Conservation (phyloP, 2,329 filamentous ascomycete genomes). For the Orbilia quercus region DNA sequence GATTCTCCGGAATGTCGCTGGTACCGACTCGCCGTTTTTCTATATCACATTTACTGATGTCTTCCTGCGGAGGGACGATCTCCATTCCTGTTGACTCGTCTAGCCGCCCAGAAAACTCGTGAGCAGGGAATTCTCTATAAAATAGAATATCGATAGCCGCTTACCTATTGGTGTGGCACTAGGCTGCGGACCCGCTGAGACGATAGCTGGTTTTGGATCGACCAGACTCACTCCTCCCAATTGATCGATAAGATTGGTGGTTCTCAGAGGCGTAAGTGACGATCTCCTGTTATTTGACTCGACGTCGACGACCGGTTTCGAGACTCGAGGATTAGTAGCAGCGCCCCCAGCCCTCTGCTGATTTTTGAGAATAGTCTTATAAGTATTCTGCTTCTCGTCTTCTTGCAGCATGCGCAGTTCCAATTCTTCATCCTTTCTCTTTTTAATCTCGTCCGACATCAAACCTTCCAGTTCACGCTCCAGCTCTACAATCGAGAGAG, state of each 20-base stretch:
- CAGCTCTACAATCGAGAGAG: constrained; percentile 28
- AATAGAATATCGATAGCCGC: neutral
- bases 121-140: neutral
- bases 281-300: neutral
- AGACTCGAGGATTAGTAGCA: neutral
- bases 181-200: neutral
- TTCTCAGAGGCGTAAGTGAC: constrained; percentile 15
- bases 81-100: constrained; percentile 17
- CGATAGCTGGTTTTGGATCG: neutral
- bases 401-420: constrained; percentile 34
- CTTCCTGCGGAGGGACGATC: neutral
- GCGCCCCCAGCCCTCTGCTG: constrained; percentile 2
- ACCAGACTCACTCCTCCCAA: constrained; percentile 11
- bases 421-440: constrained; percentile 24
- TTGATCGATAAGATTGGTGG: constrained; percentile 2
- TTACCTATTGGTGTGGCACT: constrained; percentile 8
- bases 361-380: constrained; percentile 18
- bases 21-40: constrained; percentile 11
- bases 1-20: constrained; percentile 21
- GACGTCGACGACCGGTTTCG: neutral
- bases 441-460: constrained; percentile 27
- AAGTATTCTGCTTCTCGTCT: constrained; percentile 37
- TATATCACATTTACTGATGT: neutral
- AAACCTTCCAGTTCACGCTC: constrained; percentile 15
- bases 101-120: neutral